Base-by-base conservation (phyloP, 352 stramenopile genomes). In the Globisporangium perplexum region DNA sequence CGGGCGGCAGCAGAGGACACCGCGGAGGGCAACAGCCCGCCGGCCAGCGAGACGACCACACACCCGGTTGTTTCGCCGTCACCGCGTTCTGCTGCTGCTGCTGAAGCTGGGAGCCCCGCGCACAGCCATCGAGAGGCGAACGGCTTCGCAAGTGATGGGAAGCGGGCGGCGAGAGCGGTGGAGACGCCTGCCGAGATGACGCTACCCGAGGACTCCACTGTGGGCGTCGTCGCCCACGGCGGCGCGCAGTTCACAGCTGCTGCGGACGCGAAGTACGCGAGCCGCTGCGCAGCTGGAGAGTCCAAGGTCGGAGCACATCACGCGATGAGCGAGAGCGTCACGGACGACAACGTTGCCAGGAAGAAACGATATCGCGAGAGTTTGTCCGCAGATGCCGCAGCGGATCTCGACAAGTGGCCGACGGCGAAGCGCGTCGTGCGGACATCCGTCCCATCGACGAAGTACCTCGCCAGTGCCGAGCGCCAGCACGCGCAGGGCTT, bases 391-490 rank as follows among this genome's bases (percentile, higher is more conserved):
- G 42, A 56, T 43, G 47, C 50, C 33, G 42, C 44, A 5, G 35
- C 42, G 14, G 42, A 42, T 26, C 35, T 55, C n/a, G 57, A 59
- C 14, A 22, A 53, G 20, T 11, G 7, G 14, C 48, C 18, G 33
- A 31, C 44, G 26, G 24, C 55, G 30, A 66, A 72, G 39, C 64
- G 65, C 5, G 69, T 85, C 22, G 38, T 64, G 26, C 65, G 69
- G 38, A 79, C 70, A 1, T 70, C 71, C 1, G 48, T 64, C 15
- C 74, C 74, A 33, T 66, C 71, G 35, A 64, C 35, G 48, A 84
- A 82, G 48, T 84, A 82, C 68, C 62, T 79, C 58, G 59, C 62
- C 17, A 42, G 35, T 8, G 55, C 49, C 28, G 66, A 73, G 47
- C 66, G 69, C 26, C 66, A 64, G 22, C 66, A 68, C 33, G 43